A percentile compares a stretch with the other conserved stretches of the same genome.
These are phyloP conservation scores for Galeopsis tetrahit DNA, from an alignment of 257 asterid species.

Conservation along the genomic window DNA sequence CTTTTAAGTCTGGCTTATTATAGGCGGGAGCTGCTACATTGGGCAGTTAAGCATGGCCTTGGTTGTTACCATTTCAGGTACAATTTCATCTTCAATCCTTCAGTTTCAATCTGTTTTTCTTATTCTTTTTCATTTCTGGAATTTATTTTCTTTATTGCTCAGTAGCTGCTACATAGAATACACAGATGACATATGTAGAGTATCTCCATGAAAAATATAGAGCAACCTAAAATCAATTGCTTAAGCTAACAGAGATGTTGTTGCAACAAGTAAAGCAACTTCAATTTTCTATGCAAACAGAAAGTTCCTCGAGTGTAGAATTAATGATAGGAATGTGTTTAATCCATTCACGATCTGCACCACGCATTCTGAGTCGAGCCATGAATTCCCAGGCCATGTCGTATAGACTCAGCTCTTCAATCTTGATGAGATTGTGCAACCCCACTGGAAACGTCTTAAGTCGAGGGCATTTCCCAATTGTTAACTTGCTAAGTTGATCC, in stretches of 20 bases:
- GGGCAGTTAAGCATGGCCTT: too few relatives aligned
- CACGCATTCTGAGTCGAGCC: constrained; percentile 12
- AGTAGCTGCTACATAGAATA: too few relatives aligned
- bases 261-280: neutral
- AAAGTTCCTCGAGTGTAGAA: neutral
- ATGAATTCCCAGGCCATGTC: constrained; percentile 36
- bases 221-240: too few relatives aligned
- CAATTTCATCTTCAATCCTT: too few relatives aligned
- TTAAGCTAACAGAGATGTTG: neutral
- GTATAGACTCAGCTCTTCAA: constrained; percentile 33
- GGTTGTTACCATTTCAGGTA: too few relatives aligned
- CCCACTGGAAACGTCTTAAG: constrained; percentile 25
- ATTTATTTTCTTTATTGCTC: too few relatives aligned
- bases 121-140: too few relatives aligned
- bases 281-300: neutral
- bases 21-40: too few relatives aligned
- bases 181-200: too few relatives aligned
- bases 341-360: constrained; percentile 16
- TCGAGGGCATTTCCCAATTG: constrained; percentile 32
- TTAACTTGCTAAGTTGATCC: constrained; percentile 29
- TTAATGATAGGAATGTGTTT: constrained; percentile 24
- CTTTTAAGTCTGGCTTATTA: too few relatives aligned
- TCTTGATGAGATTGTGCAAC: constrained; percentile 6
- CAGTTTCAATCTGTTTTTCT: too few relatives aligned
- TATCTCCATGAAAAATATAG: too few relatives aligned